Evolutionary conservation across 768 basidiomycete species (phyloP).

Genomic region (Podaxis pistillaris): DNA sequence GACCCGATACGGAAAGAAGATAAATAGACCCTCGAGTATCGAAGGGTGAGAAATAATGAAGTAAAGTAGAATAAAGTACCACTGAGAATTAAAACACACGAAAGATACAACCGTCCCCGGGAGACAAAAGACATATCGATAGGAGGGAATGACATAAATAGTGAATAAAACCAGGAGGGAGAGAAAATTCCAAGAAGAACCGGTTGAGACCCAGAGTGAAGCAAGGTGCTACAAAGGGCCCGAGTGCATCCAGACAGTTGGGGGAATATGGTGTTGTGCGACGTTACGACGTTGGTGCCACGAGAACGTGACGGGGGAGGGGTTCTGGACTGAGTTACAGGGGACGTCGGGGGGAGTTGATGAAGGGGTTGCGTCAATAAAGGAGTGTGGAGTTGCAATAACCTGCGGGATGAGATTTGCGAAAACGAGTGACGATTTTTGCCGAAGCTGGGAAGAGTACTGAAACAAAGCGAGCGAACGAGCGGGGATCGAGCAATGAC

Average conservation of each 20-base stretch:
- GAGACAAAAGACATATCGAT: background rate
- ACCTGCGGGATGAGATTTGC: background rate
- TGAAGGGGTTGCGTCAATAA: background rate
- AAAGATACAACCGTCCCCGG: constrained; percentile 9
- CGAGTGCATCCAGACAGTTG: background rate
- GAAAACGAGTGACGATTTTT: background rate
- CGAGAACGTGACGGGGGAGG: too few species aligned
- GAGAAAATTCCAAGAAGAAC: constrained; percentile 4
- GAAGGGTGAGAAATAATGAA: background rate
- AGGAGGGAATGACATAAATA: constrained; percentile 6
- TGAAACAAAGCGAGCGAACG: background rate
- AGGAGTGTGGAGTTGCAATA: background rate
- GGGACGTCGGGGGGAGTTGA: background rate
- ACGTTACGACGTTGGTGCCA: background rate
- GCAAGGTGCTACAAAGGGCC: background rate
- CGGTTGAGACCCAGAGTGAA: background rate
- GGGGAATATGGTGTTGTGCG: background rate
- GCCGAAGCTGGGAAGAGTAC: background rate
- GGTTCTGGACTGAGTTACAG: background rate
- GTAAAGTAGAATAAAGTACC: background rate
- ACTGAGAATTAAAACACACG: constrained; percentile 2
- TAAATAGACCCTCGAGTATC: background rate
- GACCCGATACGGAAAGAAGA: background rate
- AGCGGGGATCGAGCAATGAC: background rate
- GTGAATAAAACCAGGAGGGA: background rate